Base-by-base conservation (phyloP, 2,329 filamentous ascomycete species). In the Coniochaeta sp. region DNA sequence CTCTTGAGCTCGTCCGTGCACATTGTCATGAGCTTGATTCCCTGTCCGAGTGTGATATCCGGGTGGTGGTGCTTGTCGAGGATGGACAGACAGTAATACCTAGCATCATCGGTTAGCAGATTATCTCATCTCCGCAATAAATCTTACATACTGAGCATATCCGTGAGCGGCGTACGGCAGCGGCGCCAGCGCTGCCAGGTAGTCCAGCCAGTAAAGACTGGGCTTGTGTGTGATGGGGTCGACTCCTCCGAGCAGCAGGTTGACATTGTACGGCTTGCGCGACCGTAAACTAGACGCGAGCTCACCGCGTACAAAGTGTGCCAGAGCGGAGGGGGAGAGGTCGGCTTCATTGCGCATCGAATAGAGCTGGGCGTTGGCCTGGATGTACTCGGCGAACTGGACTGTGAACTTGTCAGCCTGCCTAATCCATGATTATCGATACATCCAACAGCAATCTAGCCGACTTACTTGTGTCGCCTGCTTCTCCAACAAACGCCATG, bases 11-110 rank as follows among this genome's bases (percentile, higher is more conserved):
- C 95, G 74, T 98, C 93, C 67, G 91, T 95, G 79, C 95, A 99
- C 88, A 97, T 89, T 69, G 86, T 88, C 70, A 99, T 80, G 64
- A 99, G 86, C 81, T 96, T 95, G 78, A 96, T 85, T 60, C 95
- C 95, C 75, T 96, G 85, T 64, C 89, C 92, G 59, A 95, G 87
- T 63, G 84, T 85, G 75, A 99, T 98, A 71, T 97, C 89, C 55
- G 95, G 93, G 71, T 97, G 90, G 75, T 99, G 95, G 75, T 99
- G 95, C 81, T 99, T 99, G 80, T 99, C 95, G 58, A 99, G 86
- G 68, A 96, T 96, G 7, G 91, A 96, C 63, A 99, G 83, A 75
- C 95, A 99, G 83, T 99, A 99, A 83, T 98, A 98, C 78, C 88
- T 91, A 57, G 55, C 24, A 47, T 56, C 1, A 12, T 17, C 14